These are phyloP conservation scores for Pythium brachiatum DNA, from an alignment of 352 stramenopile genomes.

Conservation along the genomic window DNA sequence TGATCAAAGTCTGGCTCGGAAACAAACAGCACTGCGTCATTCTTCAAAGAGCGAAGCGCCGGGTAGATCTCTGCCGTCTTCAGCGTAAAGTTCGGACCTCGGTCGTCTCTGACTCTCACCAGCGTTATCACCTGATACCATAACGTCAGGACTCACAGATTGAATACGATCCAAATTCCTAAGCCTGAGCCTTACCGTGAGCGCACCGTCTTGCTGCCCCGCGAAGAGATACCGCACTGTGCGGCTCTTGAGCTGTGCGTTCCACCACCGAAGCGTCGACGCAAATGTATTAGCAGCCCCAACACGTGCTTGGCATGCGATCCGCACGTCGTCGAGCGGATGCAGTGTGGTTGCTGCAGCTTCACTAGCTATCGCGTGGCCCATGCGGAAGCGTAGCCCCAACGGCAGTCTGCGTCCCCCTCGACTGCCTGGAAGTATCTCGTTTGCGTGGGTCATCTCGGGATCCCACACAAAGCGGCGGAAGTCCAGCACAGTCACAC, in stretches of 20 bases:
- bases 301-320: conserved; percentile 17
- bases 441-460: neutral
- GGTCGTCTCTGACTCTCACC: neutral
- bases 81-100: neutral
- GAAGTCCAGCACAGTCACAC: conserved; percentile 38
- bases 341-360: conserved; percentile 20
- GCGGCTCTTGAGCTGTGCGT: neutral
- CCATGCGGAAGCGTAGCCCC: conserved; percentile 29
- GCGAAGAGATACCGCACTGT: conserved; percentile 8
- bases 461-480: conserved; percentile 24
- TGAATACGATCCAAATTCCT: too few species aligned
- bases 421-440: neutral
- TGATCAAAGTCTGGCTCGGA: neutral
- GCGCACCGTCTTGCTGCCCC: conserved; percentile 15
- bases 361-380: conserved; percentile 14
- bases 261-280: conserved; percentile 17
- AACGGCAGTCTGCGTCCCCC: conserved; percentile 31
- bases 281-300: neutral
- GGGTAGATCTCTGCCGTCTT: conserved; percentile 17
- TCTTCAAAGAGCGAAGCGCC: conserved; percentile 16
- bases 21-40: conserved; percentile 5
- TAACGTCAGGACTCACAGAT: neutral
- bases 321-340: conserved; percentile 32
- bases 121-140: conserved; percentile 5
- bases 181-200: conserved; percentile 4